Conservation (phyloP, 1,139 yeast species). For the Yamadazyma oceani region DNA sequence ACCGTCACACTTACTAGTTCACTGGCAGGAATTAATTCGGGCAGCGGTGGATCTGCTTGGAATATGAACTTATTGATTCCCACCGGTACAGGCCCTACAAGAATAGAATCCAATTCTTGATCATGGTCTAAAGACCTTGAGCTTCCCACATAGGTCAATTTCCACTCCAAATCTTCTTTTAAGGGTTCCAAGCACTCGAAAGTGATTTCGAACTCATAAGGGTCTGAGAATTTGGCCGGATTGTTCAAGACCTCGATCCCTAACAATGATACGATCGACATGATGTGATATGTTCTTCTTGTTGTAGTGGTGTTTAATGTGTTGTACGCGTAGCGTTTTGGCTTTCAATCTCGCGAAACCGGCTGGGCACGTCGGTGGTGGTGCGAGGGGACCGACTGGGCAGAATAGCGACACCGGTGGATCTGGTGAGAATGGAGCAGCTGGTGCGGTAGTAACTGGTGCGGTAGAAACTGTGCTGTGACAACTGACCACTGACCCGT, state of each 20-base stretch:
- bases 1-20: conserved; percentile 96
- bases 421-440: no score
- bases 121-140: conserved; percentile 92
- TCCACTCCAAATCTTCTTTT: conserved; percentile 95
- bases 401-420: no score
- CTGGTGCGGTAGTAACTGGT: no score
- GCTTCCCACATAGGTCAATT: conserved; percentile 93
- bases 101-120: conserved; percentile 90
- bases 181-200: conserved; percentile 94
- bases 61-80: conserved; percentile 92
- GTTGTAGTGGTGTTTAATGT: background rate
- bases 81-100: conserved; percentile 98
- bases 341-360: background rate
- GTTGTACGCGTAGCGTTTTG: background rate
- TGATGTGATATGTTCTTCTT: conserved; percentile 21
- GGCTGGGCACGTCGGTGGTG: background rate
- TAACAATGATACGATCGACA: conserved; percentile 92
- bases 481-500: no score
- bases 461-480: no score
- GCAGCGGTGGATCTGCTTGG: conserved; percentile 95
- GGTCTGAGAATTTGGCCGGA: conserved; percentile 91
- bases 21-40: conserved; percentile 92
- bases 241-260: conserved; percentile 92
- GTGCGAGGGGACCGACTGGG: conserved; percentile 1
- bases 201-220: conserved; percentile 95